phyloP scores from a whole-genome alignment of 2,329 filamentous ascomycete genomes.

The Dactylonectria estremocensis region DNA sequence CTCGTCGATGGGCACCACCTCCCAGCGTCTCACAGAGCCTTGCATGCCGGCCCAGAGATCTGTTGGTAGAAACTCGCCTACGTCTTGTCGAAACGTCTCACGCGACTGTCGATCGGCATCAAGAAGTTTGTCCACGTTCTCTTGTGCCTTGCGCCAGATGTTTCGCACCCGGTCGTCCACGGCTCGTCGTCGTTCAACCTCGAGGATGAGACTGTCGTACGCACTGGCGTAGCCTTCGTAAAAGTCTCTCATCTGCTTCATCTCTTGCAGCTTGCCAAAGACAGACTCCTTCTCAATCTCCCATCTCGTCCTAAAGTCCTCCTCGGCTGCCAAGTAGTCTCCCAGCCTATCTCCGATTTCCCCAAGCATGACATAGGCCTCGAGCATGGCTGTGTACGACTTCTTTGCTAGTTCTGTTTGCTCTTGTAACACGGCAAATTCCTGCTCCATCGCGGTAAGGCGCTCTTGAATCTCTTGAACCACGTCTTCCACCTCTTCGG shows the following conservation, averaged over 20 bases:
- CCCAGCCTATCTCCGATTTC: constrained; percentile 77
- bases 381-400: constrained; percentile 70
- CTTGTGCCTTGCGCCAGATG: constrained; percentile 83
- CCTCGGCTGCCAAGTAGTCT: constrained; percentile 74
- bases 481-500: constrained; percentile 76
- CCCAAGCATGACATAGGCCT: constrained; percentile 77
- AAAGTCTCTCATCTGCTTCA: constrained; percentile 83
- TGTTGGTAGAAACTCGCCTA: constrained; percentile 88
- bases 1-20: constrained; percentile 58
- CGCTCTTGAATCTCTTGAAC: constrained; percentile 81
- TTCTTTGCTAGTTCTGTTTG: constrained; percentile 68
- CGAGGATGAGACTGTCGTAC: constrained; percentile 87
- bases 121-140: constrained; percentile 82
- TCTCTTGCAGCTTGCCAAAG: constrained; percentile 78
- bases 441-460: constrained; percentile 82
- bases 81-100: constrained; percentile 84
- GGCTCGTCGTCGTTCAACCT: constrained; percentile 81
- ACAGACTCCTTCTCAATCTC: constrained; percentile 81
- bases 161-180: constrained; percentile 82
- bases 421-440: constrained; percentile 74
- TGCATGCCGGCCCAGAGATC: constrained; percentile 89
- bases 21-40: constrained; percentile 69
- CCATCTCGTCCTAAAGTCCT: constrained; percentile 79
- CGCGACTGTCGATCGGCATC: constrained; percentile 81
- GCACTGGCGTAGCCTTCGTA: constrained; percentile 90